These are phyloP conservation scores for Halenospora varia DNA, from an alignment of 495 filamentous ascomycete species.

Conservation along the genomic window DNA sequence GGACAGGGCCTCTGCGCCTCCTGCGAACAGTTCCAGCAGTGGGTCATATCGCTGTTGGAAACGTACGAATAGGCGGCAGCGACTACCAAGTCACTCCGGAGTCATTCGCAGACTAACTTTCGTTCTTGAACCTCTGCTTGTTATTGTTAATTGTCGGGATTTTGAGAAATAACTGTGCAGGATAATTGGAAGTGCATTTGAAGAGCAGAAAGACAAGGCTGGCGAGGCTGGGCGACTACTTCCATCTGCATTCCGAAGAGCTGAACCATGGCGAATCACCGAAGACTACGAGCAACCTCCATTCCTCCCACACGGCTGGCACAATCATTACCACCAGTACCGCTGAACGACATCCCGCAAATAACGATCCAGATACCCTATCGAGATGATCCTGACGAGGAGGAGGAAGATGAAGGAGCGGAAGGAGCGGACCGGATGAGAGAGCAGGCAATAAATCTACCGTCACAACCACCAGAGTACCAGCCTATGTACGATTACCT, in stretches of 20 bases:
- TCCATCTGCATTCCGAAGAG: background rate
- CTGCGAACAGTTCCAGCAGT: background rate
- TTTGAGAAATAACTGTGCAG: too few species aligned
- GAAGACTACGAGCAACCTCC: background rate
- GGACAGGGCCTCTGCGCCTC: background rate
- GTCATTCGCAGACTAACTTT: background rate
- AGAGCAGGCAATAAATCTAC: background rate
- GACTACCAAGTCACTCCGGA: background rate
- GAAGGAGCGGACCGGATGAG: background rate
- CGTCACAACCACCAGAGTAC: slow-evolving; percentile 12
- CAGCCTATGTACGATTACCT: slow-evolving; percentile 26
- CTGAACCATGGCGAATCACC: slow-evolving; percentile 13
- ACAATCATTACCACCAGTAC: slow-evolving; percentile 11
- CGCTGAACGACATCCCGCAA: background rate
- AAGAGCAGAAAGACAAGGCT: background rate
- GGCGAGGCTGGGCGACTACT: slow-evolving; percentile 1
- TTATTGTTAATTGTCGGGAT: too few species aligned
- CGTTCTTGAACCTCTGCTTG: too few species aligned
- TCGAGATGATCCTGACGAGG: slow-evolving; percentile 14
- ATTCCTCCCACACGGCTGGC: slow-evolving; percentile 15
- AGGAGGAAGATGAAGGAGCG: background rate
- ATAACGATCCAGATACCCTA: slow-evolving; percentile 12
- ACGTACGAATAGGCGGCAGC: background rate
- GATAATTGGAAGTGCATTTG: background rate
- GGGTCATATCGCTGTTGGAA: background rate